Base-by-base conservation (phyloP, 306 rosid genomes). In the Gillenia trifoliata region DNA sequence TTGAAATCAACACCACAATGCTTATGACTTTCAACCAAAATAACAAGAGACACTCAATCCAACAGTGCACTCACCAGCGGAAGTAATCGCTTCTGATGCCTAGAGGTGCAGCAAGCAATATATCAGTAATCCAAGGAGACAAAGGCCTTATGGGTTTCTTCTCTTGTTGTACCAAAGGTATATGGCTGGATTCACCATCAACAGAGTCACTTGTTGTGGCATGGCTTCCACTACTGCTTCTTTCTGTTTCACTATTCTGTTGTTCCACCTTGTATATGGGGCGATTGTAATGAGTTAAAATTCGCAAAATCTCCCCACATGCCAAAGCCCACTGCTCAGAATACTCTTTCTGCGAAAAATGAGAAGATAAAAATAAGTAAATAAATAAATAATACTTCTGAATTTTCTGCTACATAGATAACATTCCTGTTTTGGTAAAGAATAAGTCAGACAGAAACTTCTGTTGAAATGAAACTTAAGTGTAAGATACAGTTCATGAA, bases 311-410 rank as follows among this genome's bases (percentile, higher is more conserved):
- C 84, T 94, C 98, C 70, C 97, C 96, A 81, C 96, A 92, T 45
- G 98, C 98, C 77, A 94, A 79, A 64, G 98, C 97, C 98, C 98
- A 94, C 70, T 94, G 97, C 83, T 94, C 98, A 31, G 98, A 94
- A 72, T 89, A 94, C 74, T 90, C 97, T 70, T 82, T 89, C 98
- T 94, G 91, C 40, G 60, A 74, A 78, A 76, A 30, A 45, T 26
- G 2, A 57, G 25, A 75, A 26, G 47, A 34, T 57, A 68, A 43
- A 70, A 72, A 54, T 30, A 75, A 73, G 67, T 73, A 75, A 61
- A 75, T 64, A 41, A 16, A 43, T 22, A 28, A 41, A 59, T 11
- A 66, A 52, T 49, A 64, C 34, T 28, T 15, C 25, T 56, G 50
- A 63, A 61, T 26, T 45, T 64, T 34, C 55, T 63, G 71, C 47